Evolutionary conservation across 1,284 basidiomycete genomes (phyloP), one percentile per base, ranked within the genome.

Genomic region (Irpex sp.): DNA sequence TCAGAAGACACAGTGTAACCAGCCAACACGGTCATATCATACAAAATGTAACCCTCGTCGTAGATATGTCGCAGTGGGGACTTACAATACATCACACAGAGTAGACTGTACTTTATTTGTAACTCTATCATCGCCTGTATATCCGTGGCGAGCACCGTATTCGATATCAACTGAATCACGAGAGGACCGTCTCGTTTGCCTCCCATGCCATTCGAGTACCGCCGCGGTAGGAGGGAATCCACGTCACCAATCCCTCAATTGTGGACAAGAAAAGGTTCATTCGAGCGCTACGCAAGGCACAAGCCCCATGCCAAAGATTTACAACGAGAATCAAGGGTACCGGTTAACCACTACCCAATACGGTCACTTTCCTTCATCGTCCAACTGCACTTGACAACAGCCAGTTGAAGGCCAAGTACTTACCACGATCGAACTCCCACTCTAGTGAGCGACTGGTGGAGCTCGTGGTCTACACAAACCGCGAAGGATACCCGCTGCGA

Each of bases 1-100:
- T 62, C 57, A 61, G 65, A 64, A 65, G 67, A 71, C 57, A 62
- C 67, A 53, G n/a, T 31, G 11, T 51, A 51, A 51, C 50, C 1
- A 51, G 39, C 17, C 17, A 31, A 31, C 31, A 17, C 19, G 49
- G 13, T 21, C 64, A 56, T 39, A 36, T 57, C 55, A 51, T 59
- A 59, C 35, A 59, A 31, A 21, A 9, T 53, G 26, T 56, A 62
- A 15, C 39, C 13, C 37, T 58, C 35, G 61, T 61, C 35, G 26
- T 43, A 43, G 39, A 43, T 43, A 11, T 13, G 39, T n/a, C 39
- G n/a, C 4, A 26, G 19, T 31, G 9, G 39, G 21, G 51, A 26
- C 31, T 54, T 54, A 33, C 21, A 33, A 13, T 43, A 43, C 39
- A 43, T n/a, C 49, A 50, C 49, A 50, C 49, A 50, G n/a, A n/a